Conservation (phyloP, 2,329 filamentous ascomycete genomes). For the Curvularia spicifera region DNA sequence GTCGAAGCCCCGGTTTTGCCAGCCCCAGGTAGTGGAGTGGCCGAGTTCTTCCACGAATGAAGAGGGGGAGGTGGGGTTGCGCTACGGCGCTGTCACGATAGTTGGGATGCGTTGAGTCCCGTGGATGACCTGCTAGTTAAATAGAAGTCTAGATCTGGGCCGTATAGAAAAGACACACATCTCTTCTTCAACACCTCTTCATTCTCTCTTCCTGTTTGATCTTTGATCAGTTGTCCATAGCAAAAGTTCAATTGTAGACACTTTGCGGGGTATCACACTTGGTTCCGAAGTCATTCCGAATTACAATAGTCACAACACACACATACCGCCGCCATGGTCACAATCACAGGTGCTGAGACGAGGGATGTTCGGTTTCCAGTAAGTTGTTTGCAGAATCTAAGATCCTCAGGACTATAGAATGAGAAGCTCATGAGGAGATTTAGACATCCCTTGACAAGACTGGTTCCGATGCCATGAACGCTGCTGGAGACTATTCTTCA, state of each 20-base stretch:
- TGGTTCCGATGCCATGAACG: conserved; percentile 97
- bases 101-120: conserved; percentile 8
- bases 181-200: not conserved
- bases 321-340: conserved; percentile 47
- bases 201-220: not conserved
- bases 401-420: not conserved
- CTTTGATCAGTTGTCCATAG: not conserved
- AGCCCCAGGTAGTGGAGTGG: conserved; percentile 23
- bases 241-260: not conserved
- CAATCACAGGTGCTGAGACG: conserved; percentile 55
- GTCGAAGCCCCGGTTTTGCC: conserved; percentile 14
- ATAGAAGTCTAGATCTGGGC: conserved; percentile 14
- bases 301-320: conserved; percentile 5
- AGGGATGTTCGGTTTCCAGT: conserved; percentile 59
- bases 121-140: conserved; percentile 10
- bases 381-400: conserved; percentile 18
- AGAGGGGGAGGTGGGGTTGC: conserved; percentile 19
- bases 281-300: conserved; percentile 18
- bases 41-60: conserved; percentile 28
- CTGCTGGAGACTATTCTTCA: conserved; percentile 87
- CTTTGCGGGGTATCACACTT: conserved; percentile 13
- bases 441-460: conserved; percentile 92
- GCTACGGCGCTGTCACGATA: conserved; percentile 11
- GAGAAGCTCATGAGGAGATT: not conserved
- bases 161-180: conserved; percentile 1